Percentiles rank a stretch among this genome's conserved stretches.
phyloP scores from a whole-genome alignment of 352 stramenopile genomes.

The Pythium periplocum region DNA sequence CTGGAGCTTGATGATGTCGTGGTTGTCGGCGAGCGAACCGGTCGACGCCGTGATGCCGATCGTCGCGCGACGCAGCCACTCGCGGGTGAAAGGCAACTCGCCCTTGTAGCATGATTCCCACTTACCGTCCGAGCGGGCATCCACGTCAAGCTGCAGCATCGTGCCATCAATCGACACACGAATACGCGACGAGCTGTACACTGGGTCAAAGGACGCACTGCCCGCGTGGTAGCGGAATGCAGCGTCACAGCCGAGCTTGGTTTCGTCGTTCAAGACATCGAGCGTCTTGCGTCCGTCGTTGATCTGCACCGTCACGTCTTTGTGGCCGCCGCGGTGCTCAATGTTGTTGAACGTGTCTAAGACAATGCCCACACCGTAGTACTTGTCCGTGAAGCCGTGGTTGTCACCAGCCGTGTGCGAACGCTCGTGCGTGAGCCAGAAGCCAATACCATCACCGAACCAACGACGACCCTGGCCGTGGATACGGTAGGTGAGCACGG shows the following conservation, averaged over 20 bases:
- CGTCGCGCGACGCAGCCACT: conserved; percentile 61
- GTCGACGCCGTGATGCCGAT: conserved; percentile 76
- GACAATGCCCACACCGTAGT: conserved; percentile 62
- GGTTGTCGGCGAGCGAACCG: conserved; percentile 74
- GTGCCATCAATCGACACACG: conserved; percentile 57
- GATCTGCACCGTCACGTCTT: conserved; percentile 75
- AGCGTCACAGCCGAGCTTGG: conserved; percentile 69
- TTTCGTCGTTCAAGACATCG: conserved; percentile 61
- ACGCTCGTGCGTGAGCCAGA: conserved; percentile 68
- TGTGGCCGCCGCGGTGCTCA: conserved; percentile 71
- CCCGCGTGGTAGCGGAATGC: conserved; percentile 73
- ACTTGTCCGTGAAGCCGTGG: conserved; percentile 72
- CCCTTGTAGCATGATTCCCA: conserved; percentile 70
- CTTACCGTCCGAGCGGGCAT: conserved; percentile 41
- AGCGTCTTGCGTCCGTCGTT: conserved; percentile 74
- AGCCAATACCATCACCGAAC: conserved; percentile 71
- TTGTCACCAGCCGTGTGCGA: conserved; percentile 56
- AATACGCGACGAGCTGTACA: conserved; percentile 64
- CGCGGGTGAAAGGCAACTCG: conserved; percentile 48
- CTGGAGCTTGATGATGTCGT: conserved; percentile 68
- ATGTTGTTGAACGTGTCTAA: conserved; percentile 81
- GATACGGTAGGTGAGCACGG: conserved; percentile 72
- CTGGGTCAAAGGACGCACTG: conserved; percentile 62
- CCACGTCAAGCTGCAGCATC: conserved; percentile 53
- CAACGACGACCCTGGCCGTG: conserved; percentile 69